Base-by-base conservation (phyloP, 1,139 yeast genomes). In the Blastobotrys capitulatus region DNA sequence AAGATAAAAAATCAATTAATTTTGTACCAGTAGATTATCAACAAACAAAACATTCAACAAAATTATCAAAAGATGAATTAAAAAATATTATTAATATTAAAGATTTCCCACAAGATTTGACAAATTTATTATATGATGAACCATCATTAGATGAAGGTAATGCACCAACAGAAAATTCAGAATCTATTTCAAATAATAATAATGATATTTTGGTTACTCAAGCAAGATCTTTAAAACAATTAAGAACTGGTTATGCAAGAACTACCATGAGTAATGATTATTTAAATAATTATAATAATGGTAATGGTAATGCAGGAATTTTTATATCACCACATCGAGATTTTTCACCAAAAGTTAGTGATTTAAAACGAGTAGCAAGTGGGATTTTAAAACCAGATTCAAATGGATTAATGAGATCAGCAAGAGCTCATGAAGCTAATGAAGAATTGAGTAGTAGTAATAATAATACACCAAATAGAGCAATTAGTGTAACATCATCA, bases 301-400 rank as follows among this genome's bases (percentile, higher is more conserved):
- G 36, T 18, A 26, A 10, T 19, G 32, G 32, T 43, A 49, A 47
- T 12, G 22, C 20, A n/a, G 42, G 46, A 6, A 45, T 46, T 10
- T 35, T 31, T 12, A 18, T 31, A 18, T n/a, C 37, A 8, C 32
- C 32, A 6, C 16, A 35, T 20, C 46, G 47, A 19, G 52, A 49
- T 20, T 49, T 43, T 36, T 46, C 52, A 25, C 65, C 65, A 9
- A 48, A 53, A n/a, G 60, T 61, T 8, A 40, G 47, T 13, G 64
- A 61, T 36, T 52, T 61, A 29, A 58, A 58, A 46, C 51, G 57
- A 16, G 60, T 60, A 1, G 62, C 60, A 1, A 51, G 59, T 15
- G 63, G 62, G 8, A 45, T 42, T 29, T 31, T 50, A n/a, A 47
- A 45, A 52, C 40, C 44, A 39, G 41, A 47, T 39, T 44, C 44